phyloP scores from a whole-genome alignment of 2,329 filamentous ascomycete genomes.

The Verticillium longisporum region DNA sequence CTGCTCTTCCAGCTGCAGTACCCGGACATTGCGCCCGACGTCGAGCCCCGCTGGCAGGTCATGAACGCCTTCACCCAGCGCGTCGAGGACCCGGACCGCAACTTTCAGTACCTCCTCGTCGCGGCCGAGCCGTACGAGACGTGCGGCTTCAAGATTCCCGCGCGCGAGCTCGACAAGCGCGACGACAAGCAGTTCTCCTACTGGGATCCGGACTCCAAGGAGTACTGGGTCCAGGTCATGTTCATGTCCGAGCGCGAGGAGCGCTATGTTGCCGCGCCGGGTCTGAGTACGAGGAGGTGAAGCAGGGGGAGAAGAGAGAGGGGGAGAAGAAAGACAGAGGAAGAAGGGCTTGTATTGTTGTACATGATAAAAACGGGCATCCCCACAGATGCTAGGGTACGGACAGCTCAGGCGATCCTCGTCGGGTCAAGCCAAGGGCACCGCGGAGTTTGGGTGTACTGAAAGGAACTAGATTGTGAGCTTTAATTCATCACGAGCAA shows the following conservation, averaged over 20 bases:
- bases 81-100: constrained; percentile 88
- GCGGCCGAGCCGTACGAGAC: constrained; percentile 98
- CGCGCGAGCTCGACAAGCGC: constrained; percentile 82
- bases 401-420: not conserved
- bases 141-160: constrained; percentile 92
- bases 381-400: not conserved
- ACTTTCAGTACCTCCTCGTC: constrained; percentile 89
- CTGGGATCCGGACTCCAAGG: constrained; percentile 92
- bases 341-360: too few species aligned
- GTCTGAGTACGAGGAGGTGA: constrained; percentile 44
- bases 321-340: not conserved
- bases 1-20: constrained; percentile 95
- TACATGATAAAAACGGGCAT: not conserved
- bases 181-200: constrained; percentile 88
- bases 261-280: constrained; percentile 64
- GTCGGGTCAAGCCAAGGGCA: not conserved
- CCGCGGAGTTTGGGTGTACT: not conserved
- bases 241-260: constrained; percentile 98
- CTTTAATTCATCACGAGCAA: not conserved
- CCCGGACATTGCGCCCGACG: constrained; percentile 74
- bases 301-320: not conserved
- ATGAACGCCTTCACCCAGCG: constrained; percentile 98
- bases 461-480: not conserved
- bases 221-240: constrained; percentile 96
- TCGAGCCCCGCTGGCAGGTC: constrained; percentile 80